A percentile compares a stretch with the other conserved stretches of the same genome.
Conservation (phyloP, 805 yeast genomes). For the Lipomyces lipofer region DNA sequence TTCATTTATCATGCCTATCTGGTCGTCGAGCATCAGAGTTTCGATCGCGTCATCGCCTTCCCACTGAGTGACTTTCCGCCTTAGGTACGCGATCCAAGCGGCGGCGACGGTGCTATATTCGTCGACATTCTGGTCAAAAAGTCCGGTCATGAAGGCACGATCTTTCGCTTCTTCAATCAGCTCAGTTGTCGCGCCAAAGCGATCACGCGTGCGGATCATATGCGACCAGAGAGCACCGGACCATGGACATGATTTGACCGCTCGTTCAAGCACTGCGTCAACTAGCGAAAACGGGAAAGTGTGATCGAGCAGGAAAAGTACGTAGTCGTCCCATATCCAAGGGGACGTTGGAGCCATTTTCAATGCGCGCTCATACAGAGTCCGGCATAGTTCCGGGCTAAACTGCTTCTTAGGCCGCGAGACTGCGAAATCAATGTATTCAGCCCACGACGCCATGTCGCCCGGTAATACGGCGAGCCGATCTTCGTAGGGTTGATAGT, state of each 20-base stretch:
- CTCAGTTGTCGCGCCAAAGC: slow-evolving; percentile 5
- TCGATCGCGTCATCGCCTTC: background rate
- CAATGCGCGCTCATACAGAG: slow-evolving; percentile 37
- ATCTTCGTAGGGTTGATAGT: slow-evolving; percentile 31
- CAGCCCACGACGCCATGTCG: slow-evolving; percentile 30
- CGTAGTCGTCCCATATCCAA: slow-evolving; percentile 37
- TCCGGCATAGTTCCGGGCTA: slow-evolving; percentile 18
- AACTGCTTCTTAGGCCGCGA: slow-evolving; percentile 26
- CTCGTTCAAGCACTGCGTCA: slow-evolving; percentile 25
- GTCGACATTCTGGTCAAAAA: slow-evolving; percentile 7
- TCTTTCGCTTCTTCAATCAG: slow-evolving; percentile 13
- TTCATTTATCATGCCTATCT: background rate
- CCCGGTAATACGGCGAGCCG: slow-evolving; percentile 1
- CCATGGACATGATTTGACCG: slow-evolving; percentile 34
- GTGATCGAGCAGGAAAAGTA: slow-evolving; percentile 32
- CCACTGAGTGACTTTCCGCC: slow-evolving; percentile 5
- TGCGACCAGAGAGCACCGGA: slow-evolving; percentile 36
- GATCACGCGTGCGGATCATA: slow-evolving; percentile 22
- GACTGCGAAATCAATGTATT: slow-evolving; percentile 34
- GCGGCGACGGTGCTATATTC: slow-evolving; percentile 16
- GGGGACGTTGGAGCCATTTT: slow-evolving; percentile 16
- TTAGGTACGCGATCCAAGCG: slow-evolving; percentile 21
- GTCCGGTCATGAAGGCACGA: slow-evolving; percentile 17
- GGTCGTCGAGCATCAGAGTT: background rate
- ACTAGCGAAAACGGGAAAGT: slow-evolving; percentile 4